Evolutionary conservation across 2,329 filamentous ascomycete genomes (phyloP), one percentile per base, ranked within the genome.

Genomic region (Magnaporthales sp.): DNA sequence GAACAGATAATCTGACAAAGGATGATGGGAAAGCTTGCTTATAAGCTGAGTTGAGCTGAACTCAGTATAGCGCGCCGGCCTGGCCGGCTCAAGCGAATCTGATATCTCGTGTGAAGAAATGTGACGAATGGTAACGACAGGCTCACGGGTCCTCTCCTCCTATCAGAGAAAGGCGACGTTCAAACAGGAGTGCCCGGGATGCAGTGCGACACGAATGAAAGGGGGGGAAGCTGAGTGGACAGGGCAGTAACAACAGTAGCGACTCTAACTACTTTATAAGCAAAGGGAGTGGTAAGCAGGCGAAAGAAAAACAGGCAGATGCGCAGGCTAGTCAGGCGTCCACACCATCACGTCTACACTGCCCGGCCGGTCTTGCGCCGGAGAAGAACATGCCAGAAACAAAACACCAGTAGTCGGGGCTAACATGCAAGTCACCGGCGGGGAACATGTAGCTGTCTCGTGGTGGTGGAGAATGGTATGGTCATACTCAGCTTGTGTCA

Each of bases 71-170:
- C 19, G n/a, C 64, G 73, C 74, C 73, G 73, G 73, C 68, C 69
- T 71, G 51, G 73, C 74, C 74, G 74, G 73, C 73, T 73, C 73
- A 73, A 64, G 5, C n/a, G 24, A 63, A 64, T 32, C 62, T 27
- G 31, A 46, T 64, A 27, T 32, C 32, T 51, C 62, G 61, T 63
- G n/a, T 8, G 62, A 64, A 13, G 51, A 63, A 46, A n/a, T 51
- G 31, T n/a, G 62, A 64, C 31, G n/a, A 64, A 46, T 26, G 22
- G 26, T 46, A 64, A 11, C 32, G 62, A 64, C 38, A 64, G 62
- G 62, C 13, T 46, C 13, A 63, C n/a, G 22, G 27, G 9, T 64
- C 32, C 62, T n/a, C n/a, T n/a, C n/a, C 30, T 64, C 62, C 62
- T 22, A 64, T 19, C 60, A 31, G n/a, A 58, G 22, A 58, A 51